Percentiles rank a stretch among this genome's conserved stretches.
Conservation (phyloP, 2,329 filamentous ascomycete genomes). For the Aspergillus neotritici region DNA sequence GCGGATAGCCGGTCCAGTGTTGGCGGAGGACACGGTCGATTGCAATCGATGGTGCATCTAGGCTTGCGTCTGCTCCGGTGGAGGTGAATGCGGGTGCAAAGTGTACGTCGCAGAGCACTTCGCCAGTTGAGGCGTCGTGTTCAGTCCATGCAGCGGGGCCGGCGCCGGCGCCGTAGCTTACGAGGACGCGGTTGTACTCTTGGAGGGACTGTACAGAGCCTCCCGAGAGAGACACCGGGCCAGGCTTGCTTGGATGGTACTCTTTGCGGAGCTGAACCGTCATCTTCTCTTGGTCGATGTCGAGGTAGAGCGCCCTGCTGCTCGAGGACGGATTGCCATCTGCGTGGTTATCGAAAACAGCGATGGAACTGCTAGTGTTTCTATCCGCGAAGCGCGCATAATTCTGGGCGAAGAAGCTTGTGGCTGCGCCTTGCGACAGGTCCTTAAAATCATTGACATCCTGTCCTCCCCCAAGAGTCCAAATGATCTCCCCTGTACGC, state of each 20-base stretch:
- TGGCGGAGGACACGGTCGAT: conserved; percentile 48
- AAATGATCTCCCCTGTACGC: conserved; percentile 43
- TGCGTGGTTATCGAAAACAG: conserved; percentile 39
- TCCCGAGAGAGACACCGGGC: conserved; percentile 24
- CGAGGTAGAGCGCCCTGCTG: conserved; percentile 43
- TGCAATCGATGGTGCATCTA: conserved; percentile 39
- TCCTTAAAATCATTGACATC: conserved; percentile 37
- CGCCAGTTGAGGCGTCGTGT: conserved; percentile 38
- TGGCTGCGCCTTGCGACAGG: conserved; percentile 38
- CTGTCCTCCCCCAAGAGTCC: conserved; percentile 47
- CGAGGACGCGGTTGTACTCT: conserved; percentile 40
- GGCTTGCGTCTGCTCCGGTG: conserved; percentile 15
- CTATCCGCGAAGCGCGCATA: conserved; percentile 43
- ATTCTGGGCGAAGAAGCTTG: conserved; percentile 49
- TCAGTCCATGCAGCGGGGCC: conserved; percentile 41
- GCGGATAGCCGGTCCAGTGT: conserved; percentile 49
- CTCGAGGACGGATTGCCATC: conserved; percentile 16
- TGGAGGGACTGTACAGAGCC: conserved; percentile 41
- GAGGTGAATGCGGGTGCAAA: conserved; percentile 31
- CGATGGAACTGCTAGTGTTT: conserved; percentile 21
- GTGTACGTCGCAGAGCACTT: conserved; percentile 50
- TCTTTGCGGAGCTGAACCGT: conserved; percentile 40
- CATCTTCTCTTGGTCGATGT: conserved; percentile 37
- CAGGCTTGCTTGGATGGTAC: conserved; percentile 27
- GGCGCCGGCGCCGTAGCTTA: conserved; percentile 48